Percentiles rank a stretch among this genome's conserved stretches.
These are phyloP conservation scores for Musa acuminata DNA, from an alignment of 176 grass and related monocot genomes.

Conservation along the genomic window DNA sequence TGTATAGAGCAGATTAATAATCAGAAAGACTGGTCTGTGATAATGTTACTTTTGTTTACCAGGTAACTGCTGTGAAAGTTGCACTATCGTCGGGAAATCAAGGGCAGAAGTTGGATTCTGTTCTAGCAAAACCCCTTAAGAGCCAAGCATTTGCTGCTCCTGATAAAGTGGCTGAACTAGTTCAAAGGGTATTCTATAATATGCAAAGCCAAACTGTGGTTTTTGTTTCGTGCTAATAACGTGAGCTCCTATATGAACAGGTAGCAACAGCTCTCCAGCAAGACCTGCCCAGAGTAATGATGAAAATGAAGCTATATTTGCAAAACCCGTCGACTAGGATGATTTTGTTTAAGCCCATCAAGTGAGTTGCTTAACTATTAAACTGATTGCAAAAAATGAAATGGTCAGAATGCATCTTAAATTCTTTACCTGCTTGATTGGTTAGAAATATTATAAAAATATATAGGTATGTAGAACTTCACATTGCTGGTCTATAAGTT, in stretches of 20 bases:
- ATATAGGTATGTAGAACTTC: no score
- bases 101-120: slow-evolving; percentile 79
- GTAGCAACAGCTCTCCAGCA: slow-evolving; percentile 51
- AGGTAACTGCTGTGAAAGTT: slow-evolving; percentile 91
- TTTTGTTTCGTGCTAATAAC: slow-evolving; percentile 1
- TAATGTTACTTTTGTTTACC: slow-evolving; percentile 16
- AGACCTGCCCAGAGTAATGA: slow-evolving; percentile 72
- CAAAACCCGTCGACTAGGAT: slow-evolving; percentile 87
- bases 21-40: background rate
- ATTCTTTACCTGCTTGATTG: background rate
- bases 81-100: slow-evolving; percentile 75
- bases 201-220: background rate
- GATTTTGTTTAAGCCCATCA: slow-evolving; percentile 98
- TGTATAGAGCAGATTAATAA: background rate
- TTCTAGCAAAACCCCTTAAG: slow-evolving; percentile 87
- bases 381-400: background rate
- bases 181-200: slow-evolving; percentile 62
- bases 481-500: background rate
- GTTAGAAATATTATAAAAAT: background rate
- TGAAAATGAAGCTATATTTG: slow-evolving; percentile 88
- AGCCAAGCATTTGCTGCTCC: slow-evolving; percentile 90
- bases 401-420: background rate
- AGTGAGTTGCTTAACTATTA: slow-evolving; percentile 35
- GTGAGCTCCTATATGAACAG: slow-evolving; percentile 20
- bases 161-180: slow-evolving; percentile 85